These are phyloP conservation scores for Eucalyptus dawsonii DNA, from an alignment of 345 rosid genomes.

Conservation along the genomic window DNA sequence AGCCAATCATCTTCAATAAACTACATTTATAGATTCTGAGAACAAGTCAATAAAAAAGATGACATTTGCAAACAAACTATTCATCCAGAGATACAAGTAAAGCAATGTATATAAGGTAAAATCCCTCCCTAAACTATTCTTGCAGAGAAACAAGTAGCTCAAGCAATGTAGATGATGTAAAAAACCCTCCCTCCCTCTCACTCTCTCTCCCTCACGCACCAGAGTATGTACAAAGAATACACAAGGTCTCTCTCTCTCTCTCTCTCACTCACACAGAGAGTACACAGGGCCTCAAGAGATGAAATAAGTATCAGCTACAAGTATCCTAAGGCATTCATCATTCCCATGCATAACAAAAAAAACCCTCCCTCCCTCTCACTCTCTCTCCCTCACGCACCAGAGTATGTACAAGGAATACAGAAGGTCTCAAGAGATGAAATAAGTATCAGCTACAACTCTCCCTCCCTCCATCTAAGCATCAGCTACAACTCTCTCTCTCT, in stretches of 20 bases:
- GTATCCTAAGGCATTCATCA: not conserved
- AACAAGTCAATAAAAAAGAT: not conserved
- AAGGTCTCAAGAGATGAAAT: not conserved
- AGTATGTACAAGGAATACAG: not conserved
- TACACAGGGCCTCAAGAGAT: not conserved
- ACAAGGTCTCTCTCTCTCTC: not conserved
- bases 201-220: not conserved
- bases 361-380: too few relatives aligned
- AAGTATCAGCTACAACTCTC: not conserved
- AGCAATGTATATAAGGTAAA: not conserved
- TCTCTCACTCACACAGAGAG: accelerated
- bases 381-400: not conserved
- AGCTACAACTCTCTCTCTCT: not conserved
- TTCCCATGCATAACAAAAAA: not conserved
- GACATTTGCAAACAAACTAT: not conserved
- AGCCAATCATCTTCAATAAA: not conserved
- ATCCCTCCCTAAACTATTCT: not conserved
- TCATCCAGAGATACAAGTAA: not conserved
- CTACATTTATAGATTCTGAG: not conserved
- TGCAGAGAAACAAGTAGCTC: not conserved
- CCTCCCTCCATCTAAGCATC: not conserved
- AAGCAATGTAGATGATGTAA: not conserved
- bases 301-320: not conserved
- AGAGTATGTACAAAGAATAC: not conserved
- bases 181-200: too few relatives aligned